phyloP scores from a whole-genome alignment of 441 rosid species.

The Kokia cookei region DNA sequence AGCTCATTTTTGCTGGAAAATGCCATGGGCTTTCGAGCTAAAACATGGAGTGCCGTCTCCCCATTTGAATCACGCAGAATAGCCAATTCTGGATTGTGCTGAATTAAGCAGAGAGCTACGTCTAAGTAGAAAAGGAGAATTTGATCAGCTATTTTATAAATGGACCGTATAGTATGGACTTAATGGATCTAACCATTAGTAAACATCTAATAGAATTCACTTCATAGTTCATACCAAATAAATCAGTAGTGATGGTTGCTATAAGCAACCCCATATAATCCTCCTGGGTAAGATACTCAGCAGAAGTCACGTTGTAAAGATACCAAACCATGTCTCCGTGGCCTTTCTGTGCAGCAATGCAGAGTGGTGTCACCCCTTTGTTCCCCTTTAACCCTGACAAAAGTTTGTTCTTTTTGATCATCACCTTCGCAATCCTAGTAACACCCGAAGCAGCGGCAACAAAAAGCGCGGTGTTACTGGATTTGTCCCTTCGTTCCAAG shows the following conservation, averaged over 20 bases:
- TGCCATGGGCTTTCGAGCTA: slow-evolving; percentile 15
- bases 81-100: slow-evolving; percentile 6
- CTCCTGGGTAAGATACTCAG: neutral
- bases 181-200: neutral
- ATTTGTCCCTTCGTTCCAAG: neutral
- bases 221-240: slow-evolving; percentile 6
- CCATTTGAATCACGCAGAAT: neutral
- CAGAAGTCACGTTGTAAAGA: neutral
- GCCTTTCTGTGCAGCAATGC: slow-evolving; percentile 10
- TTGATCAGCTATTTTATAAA: neutral
- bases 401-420: slow-evolving; percentile 4
- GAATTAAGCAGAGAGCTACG: slow-evolving; percentile 14
- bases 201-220: neutral
- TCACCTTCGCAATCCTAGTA: slow-evolving; percentile 11
- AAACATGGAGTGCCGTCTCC: slow-evolving; percentile 19
- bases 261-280: slow-evolving; percentile 11
- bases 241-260: slow-evolving; percentile 2
- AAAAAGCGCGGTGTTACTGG: slow-evolving; percentile 13
- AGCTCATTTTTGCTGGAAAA: slow-evolving; percentile 10
- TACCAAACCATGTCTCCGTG: slow-evolving; percentile 10
- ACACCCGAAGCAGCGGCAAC: slow-evolving; percentile 16
- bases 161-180: neutral
- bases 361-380: slow-evolving; percentile 9
- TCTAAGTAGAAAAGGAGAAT: slow-evolving; percentile 11
- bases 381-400: slow-evolving; percentile 10